Base-by-base conservation (phyloP, 805 yeast genomes). In the Candida morakotiae region DNA sequence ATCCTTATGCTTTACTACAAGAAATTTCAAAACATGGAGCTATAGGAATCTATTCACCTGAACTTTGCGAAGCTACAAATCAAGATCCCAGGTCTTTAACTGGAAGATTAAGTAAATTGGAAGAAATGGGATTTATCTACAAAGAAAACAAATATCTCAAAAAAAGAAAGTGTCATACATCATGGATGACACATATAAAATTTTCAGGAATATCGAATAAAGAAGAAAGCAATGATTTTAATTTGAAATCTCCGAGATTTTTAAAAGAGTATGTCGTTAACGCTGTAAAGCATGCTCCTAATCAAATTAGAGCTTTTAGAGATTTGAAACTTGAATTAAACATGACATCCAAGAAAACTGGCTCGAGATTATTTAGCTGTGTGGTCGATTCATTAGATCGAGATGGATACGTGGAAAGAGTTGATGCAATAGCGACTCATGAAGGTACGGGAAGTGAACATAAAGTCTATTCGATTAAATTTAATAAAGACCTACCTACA, bases 21-120 rank as follows among this genome's bases (percentile, higher is more conserved):
- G 79, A 74, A 34, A 79, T 83, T 37, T 84, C 88, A 0, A 72
- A 68, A 41, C 53, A 73, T 21, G 78, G 78, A 17, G 58, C 65
- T 0, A 48, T 55, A 1, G 93, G 93, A 8, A 74, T 83, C 11
- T 67, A 74, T 34, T 75, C 89, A 0, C 60, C 77, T 21, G 77
- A 75, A 18, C 61, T 83, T 40, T 73, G 80, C 2, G 60, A 62
- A 28, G 64, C 60, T 14, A 75, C 88, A 0, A 75, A 75, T 7
- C 93, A 83, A 56, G 93, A 83, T 48, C 75, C 81, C 13, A 68
- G 91, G 44, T 81, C 88, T 40, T 63, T 82, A 28, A 79, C 88
- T 0, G 66, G 77, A 1, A 67, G 93, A 46, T 62, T 82, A 36
- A 77, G 74, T 47, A 68, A 69, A 29, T 58, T 83, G 14, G 75